Percentiles rank a stretch among this genome's conserved stretches.
These are phyloP conservation scores for Cordyceps fumosorosea DNA, from an alignment of 2,329 filamentous ascomycete genomes.

Conservation along the genomic window DNA sequence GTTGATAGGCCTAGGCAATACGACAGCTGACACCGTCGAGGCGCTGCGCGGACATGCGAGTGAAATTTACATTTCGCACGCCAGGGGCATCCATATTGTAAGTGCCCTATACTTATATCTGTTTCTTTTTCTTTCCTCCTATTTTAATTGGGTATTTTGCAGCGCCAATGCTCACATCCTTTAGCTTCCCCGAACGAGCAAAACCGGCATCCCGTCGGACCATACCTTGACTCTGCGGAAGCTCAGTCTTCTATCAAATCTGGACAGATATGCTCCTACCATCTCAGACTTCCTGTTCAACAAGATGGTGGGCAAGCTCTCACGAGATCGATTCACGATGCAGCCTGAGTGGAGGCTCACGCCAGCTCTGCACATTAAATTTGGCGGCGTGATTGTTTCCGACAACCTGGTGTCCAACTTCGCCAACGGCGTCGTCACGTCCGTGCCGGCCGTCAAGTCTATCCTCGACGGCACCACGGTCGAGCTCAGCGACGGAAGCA, in stretches of 20 bases:
- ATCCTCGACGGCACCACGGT: slow-evolving; percentile 21
- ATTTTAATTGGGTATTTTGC: background rate
- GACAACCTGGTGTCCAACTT: slow-evolving; percentile 27
- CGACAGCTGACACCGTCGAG: slow-evolving; percentile 24
- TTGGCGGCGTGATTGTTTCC: slow-evolving; percentile 20
- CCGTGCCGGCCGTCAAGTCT: slow-evolving; percentile 28
- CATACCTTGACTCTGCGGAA: slow-evolving; percentile 28
- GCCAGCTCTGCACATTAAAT: slow-evolving; percentile 16
- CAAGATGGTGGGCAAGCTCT: slow-evolving; percentile 17
- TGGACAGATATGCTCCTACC: slow-evolving; percentile 21
- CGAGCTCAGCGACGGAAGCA: slow-evolving; percentile 22
- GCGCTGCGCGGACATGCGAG: slow-evolving; percentile 27
- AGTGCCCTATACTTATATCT: background rate
- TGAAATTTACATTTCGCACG: slow-evolving; percentile 36
- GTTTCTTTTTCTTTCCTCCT: slow-evolving; percentile 14
- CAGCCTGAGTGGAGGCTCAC: slow-evolving; percentile 24
- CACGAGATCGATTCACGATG: slow-evolving; percentile 18
- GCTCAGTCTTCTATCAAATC: slow-evolving; percentile 23
- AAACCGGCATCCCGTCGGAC: slow-evolving; percentile 30
- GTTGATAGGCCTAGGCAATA: slow-evolving; percentile 37
- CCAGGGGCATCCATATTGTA: slow-evolving; percentile 25
- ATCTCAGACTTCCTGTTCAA: slow-evolving; percentile 20
- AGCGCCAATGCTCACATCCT: background rate
- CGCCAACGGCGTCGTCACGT: slow-evolving; percentile 29
- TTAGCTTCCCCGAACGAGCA: slow-evolving; percentile 22